A percentile compares a stretch with the other conserved stretches of the same genome.
These are phyloP conservation scores for Tricholoma matsutake DNA, from an alignment of 768 basidiomycete genomes.

Conservation along the genomic window DNA sequence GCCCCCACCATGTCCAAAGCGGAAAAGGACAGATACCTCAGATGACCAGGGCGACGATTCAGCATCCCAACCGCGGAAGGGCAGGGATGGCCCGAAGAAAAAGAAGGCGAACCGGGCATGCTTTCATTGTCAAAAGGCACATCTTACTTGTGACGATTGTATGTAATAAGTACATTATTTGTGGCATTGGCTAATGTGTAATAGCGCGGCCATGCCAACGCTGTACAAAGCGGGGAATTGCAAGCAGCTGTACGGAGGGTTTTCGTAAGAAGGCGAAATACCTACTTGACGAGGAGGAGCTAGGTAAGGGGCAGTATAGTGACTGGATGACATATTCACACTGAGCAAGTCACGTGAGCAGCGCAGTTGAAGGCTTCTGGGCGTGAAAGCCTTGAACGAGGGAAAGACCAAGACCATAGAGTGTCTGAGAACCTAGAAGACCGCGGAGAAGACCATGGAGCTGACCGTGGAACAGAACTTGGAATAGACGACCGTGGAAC, in stretches of 20 bases:
- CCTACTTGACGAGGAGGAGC: conserved; percentile 89
- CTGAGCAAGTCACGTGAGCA: conserved; percentile 39
- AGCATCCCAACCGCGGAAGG: conserved; percentile 45
- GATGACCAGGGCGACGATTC: conserved; percentile 53
- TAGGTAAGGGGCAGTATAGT: conserved; percentile 49
- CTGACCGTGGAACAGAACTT: neutral
- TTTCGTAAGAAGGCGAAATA: conserved; percentile 98
- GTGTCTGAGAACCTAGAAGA: neutral
- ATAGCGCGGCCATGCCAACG: conserved; percentile 94
- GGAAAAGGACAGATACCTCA: conserved; percentile 60
- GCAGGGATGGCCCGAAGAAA: conserved; percentile 81
- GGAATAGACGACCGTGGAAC: neutral
- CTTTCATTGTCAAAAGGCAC: conserved; percentile 94
- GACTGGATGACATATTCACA: conserved; percentile 21
- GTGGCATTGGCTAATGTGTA: conserved; percentile 15
- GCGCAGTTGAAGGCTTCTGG: conserved; percentile 48
- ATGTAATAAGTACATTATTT: conserved; percentile 32
- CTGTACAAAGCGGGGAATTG: conserved; percentile 92
- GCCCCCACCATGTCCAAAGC: conserved; percentile 39
- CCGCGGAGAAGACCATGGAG: neutral
- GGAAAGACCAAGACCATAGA: neutral
- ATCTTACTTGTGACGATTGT: conserved; percentile 99
- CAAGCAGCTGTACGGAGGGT: conserved; percentile 86
- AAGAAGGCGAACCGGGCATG: conserved; percentile 95
- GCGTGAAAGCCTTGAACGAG: conserved; percentile 33